Percentiles rank a stretch among this genome's conserved stretches.
These are phyloP conservation scores for Avena eriantha DNA, from an alignment of 176 grass and related monocot species.

Conservation along the genomic window DNA sequence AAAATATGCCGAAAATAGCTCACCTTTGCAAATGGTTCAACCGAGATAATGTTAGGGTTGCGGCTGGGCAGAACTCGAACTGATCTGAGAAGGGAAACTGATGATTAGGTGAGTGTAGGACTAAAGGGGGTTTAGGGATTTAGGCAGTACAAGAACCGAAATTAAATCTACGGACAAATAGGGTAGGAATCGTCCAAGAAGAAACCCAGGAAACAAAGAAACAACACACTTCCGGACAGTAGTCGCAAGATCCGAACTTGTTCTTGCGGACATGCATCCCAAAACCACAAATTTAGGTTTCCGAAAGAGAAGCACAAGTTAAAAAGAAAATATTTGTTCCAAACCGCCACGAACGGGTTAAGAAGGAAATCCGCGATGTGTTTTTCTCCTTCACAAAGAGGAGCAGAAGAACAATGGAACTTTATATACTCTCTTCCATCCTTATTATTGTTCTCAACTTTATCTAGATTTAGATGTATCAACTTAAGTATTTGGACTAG, in stretches of 20 bases:
- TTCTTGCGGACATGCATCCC: background rate
- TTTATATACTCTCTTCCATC: too few relatives aligned
- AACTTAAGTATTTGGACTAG: too few relatives aligned
- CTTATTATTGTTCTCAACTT: too few relatives aligned
- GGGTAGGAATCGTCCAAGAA: background rate
- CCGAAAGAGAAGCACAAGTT: background rate
- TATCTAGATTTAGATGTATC: too few relatives aligned
- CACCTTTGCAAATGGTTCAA: slow-evolving; percentile 29
- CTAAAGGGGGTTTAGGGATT: slow-evolving; percentile 6
- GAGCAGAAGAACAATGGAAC: background rate
- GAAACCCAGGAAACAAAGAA: background rate
- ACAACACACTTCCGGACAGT: background rate
- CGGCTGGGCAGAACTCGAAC: background rate
- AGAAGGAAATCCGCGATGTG: background rate
- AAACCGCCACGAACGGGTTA: background rate
- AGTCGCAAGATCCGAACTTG: background rate
- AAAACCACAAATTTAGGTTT: slow-evolving; percentile 6
- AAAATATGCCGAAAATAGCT: background rate
- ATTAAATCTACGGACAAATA: background rate
- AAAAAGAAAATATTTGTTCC: background rate
- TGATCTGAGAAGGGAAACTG: background rate
- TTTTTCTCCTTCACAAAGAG: background rate
- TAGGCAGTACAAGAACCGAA: background rate
- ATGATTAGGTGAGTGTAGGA: background rate
- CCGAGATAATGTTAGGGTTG: too few relatives aligned